These are phyloP conservation scores for Leccinum subgranulosum DNA, from an alignment of 768 basidiomycete genomes.

Conservation along the genomic window DNA sequence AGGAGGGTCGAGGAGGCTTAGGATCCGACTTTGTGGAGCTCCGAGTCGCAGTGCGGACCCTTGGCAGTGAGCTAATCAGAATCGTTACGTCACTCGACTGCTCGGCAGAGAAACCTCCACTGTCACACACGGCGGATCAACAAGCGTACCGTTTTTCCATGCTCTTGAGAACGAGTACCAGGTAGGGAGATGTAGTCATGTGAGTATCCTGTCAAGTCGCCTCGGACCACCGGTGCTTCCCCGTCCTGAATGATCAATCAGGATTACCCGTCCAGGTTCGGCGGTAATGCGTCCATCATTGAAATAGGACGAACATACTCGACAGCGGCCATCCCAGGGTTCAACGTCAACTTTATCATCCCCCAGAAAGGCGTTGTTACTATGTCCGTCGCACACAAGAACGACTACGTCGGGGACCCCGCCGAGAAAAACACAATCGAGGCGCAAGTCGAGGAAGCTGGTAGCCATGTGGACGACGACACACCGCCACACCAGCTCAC, in stretches of 20 bases:
- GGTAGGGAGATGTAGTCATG: neutral
- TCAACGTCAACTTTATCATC: neutral
- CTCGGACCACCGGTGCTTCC: neutral
- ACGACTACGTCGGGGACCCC: neutral
- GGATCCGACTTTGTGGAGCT: neutral
- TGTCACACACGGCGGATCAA: neutral
- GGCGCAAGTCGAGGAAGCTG: neutral
- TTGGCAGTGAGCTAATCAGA: neutral
- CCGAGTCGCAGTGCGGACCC: too few relatives aligned
- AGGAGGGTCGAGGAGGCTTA: too few relatives aligned
- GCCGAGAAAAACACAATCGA: neutral
- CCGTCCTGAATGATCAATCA: neutral
- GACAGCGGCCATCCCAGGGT: neutral
- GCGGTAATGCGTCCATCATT: neutral
- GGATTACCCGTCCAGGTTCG: neutral
- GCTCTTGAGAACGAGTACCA: neutral
- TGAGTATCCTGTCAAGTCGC: neutral
- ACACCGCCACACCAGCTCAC: constrained; percentile 6
- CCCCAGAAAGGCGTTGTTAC: too few relatives aligned
- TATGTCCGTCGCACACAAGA: neutral
- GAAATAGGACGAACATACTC: neutral
- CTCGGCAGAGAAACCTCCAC: neutral
- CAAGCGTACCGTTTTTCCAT: neutral
- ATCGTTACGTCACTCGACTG: neutral
- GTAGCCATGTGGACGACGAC: neutral